Evolutionary conservation across 257 asterid genomes (phyloP), one percentile per base, ranked within the genome.

Genomic region (Lavandula angustifolia): DNA sequence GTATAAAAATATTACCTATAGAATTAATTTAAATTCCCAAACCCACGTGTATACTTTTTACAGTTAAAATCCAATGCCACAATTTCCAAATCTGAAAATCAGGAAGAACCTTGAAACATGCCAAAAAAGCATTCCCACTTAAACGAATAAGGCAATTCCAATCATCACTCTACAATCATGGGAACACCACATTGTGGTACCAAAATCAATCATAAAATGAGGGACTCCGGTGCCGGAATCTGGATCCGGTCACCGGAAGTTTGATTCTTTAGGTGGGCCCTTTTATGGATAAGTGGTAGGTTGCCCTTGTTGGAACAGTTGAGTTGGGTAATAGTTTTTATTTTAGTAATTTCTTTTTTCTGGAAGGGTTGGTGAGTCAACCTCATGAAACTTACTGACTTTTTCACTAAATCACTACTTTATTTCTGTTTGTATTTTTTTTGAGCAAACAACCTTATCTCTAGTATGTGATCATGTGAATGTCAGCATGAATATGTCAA

Each of bases 201-300:
- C 10, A n/a, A 6, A 33, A 33, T 33, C 29, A 34, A 56, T 46
- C 4, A 46, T 58, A n/a, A n/a, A n/a, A n/a, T n/a, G n/a, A n/a
- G n/a, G n/a, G 33, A 59, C 65, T 49, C 68, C 54, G 54, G 54
- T 3, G 54, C 74, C 68, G 68, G 74, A 50, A n/a, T 48, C 43
- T 4, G 11, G 4, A 2, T 47, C 58, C 57, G 72, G 35, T 44
- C 37, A 16, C 55, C 64, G 64, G 72, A n/a, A 22, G 13, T 32
- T 66, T 29, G 46, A 37, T 52, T 37, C 17, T 31, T 31, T 16
- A 53, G 18, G 32, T 61, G n/a, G 42, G 42, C 54, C 38, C 35
- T 13, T 29, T 64, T 27, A 22, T 9, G 52, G 14, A 4, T 1
- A 41, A 27, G 27, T 27, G 54, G 34, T 43, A 52, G 41, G 32